Percentiles rank a stretch among this genome's conserved stretches.
phyloP scores from a whole-genome alignment of 129 eudicot species.

The Lonicera japonica region DNA sequence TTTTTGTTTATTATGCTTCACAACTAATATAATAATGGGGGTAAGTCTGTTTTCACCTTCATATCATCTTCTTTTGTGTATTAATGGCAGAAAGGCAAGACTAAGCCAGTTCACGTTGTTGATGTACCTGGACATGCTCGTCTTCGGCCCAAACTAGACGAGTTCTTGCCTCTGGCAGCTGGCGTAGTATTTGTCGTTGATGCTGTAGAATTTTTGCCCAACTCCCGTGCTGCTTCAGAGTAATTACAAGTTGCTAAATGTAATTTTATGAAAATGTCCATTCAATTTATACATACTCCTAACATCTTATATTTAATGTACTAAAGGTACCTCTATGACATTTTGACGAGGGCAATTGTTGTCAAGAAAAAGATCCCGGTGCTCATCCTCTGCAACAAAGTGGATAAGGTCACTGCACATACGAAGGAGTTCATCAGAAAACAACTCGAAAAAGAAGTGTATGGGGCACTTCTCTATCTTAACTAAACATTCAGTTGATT shows the following conservation, averaged over 20 bases:
- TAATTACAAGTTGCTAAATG: slow-evolving; percentile 22
- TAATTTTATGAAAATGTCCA: no score
- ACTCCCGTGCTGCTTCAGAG: slow-evolving; percentile 80
- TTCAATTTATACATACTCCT: slow-evolving; percentile 3
- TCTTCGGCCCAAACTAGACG: slow-evolving; percentile 75
- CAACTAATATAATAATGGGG: no score
- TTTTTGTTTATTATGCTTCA: no score
- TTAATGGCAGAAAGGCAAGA: slow-evolving; percentile 54
- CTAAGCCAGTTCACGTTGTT: slow-evolving; percentile 71
- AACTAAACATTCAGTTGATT: neutral
- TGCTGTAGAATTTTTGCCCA: slow-evolving; percentile 82
- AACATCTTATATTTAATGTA: slow-evolving; percentile 10
- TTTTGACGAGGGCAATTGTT: slow-evolving; percentile 76
- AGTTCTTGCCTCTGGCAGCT: slow-evolving; percentile 80
- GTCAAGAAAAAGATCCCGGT: slow-evolving; percentile 80
- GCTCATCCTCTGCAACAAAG: slow-evolving; percentile 85
- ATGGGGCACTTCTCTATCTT: slow-evolving; percentile 8
- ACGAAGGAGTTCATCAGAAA: slow-evolving; percentile 84
- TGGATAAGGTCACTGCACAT: slow-evolving; percentile 92
- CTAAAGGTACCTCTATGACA: slow-evolving; percentile 83
- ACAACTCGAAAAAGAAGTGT: slow-evolving; percentile 96
- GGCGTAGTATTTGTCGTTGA: slow-evolving; percentile 87
- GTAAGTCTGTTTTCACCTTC: no score
- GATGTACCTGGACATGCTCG: slow-evolving; percentile 97
- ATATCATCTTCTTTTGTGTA: neutral